Evolutionary conservation across 352 stramenopile species (phyloP).

Genomic region (Phytophthora brassicae): DNA sequence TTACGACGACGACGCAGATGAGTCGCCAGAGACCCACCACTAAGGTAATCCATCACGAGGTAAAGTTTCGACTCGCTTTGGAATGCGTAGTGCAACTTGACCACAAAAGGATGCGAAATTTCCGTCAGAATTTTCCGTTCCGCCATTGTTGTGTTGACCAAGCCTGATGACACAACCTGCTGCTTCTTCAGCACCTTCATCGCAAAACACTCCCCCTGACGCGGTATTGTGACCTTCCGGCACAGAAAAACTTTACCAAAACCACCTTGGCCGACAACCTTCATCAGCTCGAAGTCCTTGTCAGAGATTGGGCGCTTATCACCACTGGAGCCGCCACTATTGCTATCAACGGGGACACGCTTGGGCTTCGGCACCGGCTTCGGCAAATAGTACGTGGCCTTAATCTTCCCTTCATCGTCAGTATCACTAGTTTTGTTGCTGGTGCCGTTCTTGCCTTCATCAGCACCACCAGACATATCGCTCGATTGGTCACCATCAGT

Average conservation of each 20-base stretch:
- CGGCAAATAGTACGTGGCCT: constrained; percentile 82
- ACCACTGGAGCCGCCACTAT: constrained; percentile 18
- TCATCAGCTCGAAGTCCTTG: constrained; percentile 96
- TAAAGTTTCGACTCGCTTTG: constrained; percentile 93
- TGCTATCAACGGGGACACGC: constrained; percentile 20
- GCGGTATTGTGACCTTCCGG: constrained; percentile 88
- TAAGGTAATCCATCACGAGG: constrained; percentile 93
- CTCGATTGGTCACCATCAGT: constrained; percentile 75
- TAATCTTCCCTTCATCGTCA: constrained; percentile 50
- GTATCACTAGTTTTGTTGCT: constrained; percentile 25
- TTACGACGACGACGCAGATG: constrained; percentile 88
- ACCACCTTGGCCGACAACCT: constrained; percentile 96
- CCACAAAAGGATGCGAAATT: constrained; percentile 93
- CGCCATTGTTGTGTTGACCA: constrained; percentile 94
- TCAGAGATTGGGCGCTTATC: constrained; percentile 64
- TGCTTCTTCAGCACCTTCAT: constrained; percentile 98
- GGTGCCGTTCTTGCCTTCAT: constrained; percentile 49
- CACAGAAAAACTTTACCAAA: constrained; percentile 99
- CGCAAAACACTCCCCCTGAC: constrained; percentile 95
- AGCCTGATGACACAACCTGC: constrained; percentile 87
- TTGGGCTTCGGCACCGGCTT: constrained; percentile 62
- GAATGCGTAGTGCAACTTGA: constrained; percentile 95
- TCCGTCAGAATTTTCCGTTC: constrained; percentile 92
- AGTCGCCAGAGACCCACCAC: constrained; percentile 87
- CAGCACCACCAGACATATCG: constrained; percentile 64